Evolutionary conservation across 2,329 filamentous ascomycete species (phyloP), one percentile per base, ranked within the genome.

Genomic region (Colletotrichum tanaceti): DNA sequence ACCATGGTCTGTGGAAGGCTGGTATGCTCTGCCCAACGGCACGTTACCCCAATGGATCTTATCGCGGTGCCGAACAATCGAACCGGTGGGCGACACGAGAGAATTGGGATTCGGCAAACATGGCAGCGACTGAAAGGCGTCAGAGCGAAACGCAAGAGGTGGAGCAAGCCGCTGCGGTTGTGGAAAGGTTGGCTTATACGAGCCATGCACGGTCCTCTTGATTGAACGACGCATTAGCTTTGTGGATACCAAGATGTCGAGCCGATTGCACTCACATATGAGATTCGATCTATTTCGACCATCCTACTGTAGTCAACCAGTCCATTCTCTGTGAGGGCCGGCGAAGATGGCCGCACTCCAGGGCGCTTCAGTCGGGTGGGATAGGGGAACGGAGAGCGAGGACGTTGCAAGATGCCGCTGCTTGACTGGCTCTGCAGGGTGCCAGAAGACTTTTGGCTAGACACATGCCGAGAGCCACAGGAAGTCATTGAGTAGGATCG

Each of bases 341-440:
- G 85, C 14, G 85, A 87, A 35, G 81, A 77, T 52, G 85, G 80
- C 49, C 83, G 80, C 44, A 84, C 77, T 4, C 85, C 85, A 20
- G 85, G 86, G 22, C 87, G 83, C 73, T 83, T 87, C 41, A 89
- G 76, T 20, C 87, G 84, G 53, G 86, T 84, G 32, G 87, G 86
- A 67, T 89, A 89, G 24, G 85, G 85, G 69, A 86, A 89, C 1
- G 87, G 87, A 24, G 87, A 89, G 38, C 86, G 82, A 55, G 86
- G 85, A n/a, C 86, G 81, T 71, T 86, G 85, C 58, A 84, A 73
- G 38, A 78, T 75, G 52, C 74, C 74, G 24, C 75, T 75, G 55
- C 84, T 84, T 22, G 78, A 77, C 39, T 83, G 82, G 66, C 83
- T 86, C 68, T 84, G 81, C 49, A 86, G 74, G 32, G 83, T 86